Base-by-base conservation (phyloP, 1,284 basidiomycete genomes). In the Mycena citricolor region DNA sequence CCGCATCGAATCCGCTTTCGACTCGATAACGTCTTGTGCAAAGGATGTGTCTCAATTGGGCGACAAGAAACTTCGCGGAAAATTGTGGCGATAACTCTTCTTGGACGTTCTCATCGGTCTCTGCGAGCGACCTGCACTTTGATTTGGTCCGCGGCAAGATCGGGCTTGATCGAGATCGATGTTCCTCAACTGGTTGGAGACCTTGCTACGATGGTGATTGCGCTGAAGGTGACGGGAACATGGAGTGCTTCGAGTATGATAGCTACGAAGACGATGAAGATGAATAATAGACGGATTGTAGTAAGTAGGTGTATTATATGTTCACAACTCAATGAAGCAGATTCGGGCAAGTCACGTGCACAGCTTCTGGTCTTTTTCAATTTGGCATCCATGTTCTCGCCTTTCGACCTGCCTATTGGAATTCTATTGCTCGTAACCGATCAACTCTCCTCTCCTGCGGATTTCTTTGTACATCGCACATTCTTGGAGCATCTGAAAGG, bases 341-440 rank as follows among this genome's bases (percentile, higher is more conserved):
- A n/a, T n/a, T n/a, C n/a, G n/a, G n/a, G n/a, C n/a, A n/a, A n/a
- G n/a, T n/a, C n/a, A n/a, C n/a, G n/a, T n/a, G n/a, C n/a, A n/a
- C n/a, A n/a, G n/a, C n/a, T n/a, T n/a, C n/a, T n/a, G n/a, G n/a
- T n/a, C n/a, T n/a, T n/a, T n/a, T n/a, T n/a, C n/a, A n/a, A n/a
- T n/a, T n/a, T n/a, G n/a, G n/a, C 39, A 12, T 10, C 14, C 41
- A 67, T 74, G 70, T 68, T 77, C 44, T 64, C 74, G 16, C 71
- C 71, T 1, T 65, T 70, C 44, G 62, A 70, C 30, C 62, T 79
- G 10, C 73, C 76, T 4, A 54, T 69, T 12, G 68, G 68, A 8
- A 68, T 76, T 14, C 47, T 79, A 3, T 54, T 84, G 8, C 64
- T 87, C 1, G 66, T 88, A 10, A 83, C 83, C 4, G 86, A 89